phyloP scores from a whole-genome alignment of 192 early-diverging fungal species.

The Coemansia sp. region DNA sequence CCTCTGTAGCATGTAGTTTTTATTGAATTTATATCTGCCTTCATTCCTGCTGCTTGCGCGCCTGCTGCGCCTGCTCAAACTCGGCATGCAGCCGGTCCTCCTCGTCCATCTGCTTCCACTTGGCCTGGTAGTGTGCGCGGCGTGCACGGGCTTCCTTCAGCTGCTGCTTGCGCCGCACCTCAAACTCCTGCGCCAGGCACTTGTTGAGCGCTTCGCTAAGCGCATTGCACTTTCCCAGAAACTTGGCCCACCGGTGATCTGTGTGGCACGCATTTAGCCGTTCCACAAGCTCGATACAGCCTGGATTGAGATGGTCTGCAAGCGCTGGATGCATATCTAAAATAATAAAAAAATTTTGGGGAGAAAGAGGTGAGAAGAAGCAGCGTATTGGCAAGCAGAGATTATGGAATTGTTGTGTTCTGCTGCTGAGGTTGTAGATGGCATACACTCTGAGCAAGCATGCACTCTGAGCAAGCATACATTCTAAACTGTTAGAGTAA shows the following conservation, averaged over 20 bases:
- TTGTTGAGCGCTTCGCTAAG: constrained; percentile 52
- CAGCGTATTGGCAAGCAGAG: too few species aligned
- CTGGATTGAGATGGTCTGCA: constrained; percentile 50
- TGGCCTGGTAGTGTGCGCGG: constrained; percentile 21
- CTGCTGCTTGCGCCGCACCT: constrained; percentile 44
- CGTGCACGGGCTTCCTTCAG: constrained; percentile 42
- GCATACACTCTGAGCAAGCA: too few species aligned
- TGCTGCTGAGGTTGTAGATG: too few species aligned
- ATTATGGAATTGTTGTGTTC: too few species aligned
- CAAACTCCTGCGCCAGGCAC: constrained; percentile 44
- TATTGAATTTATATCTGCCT: neutral
- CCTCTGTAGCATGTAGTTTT: constrained; percentile 2
- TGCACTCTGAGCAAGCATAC: too few species aligned
- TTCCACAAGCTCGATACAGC: constrained; percentile 44
- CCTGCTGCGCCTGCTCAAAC: constrained; percentile 26
- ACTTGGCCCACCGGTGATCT: constrained; percentile 48
- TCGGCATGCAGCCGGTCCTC: constrained; percentile 33
- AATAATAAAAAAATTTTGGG: too few species aligned
- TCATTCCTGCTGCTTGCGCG: neutral
- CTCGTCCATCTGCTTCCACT: constrained; percentile 22
- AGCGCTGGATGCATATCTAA: constrained; percentile 43
- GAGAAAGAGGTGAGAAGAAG: too few species aligned
- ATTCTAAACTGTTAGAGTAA: too few species aligned
- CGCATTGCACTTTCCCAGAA: constrained; percentile 53
- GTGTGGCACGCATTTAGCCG: constrained; percentile 42